Base-by-base conservation (phyloP, 768 basidiomycete genomes). In the Psilocybe azurescens region DNA sequence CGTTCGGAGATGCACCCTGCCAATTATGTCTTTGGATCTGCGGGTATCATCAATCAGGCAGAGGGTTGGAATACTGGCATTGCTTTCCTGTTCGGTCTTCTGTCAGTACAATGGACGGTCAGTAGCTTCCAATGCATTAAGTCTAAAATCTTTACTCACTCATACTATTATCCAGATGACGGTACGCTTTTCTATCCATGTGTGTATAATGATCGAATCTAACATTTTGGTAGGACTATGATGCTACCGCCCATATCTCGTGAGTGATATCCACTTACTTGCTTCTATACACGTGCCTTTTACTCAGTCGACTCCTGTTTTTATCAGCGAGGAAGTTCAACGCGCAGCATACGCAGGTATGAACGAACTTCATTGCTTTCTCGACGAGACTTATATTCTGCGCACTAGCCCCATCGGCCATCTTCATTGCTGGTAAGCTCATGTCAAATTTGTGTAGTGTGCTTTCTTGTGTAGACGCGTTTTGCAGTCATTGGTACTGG, bases 31-130 rank as follows among this genome's bases (percentile, higher is more conserved):
- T 97, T 96, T 67, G 91, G 91, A 13, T 80, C 86, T 28, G 81
- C 73, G 3, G 91, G 91, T n/a, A 72, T 93, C 54, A 75, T 86
- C 51, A 97, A 97, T 72, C 84, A 88, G 67, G 89, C 93, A 0
- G 91, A 92, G 30, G 93, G 89, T 61, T 89, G 87, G 84, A 89
- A 87, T 65, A 84, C 82, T 44, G 94, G 94, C 0, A 78, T 96
- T 48, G 89, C 93, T 0, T 94, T 95, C 78, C 77, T 94, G 20
- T 89, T 97, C 66, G 94, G 94, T 28, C 75, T 95, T 54, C 80
- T 95, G 30, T 90, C 88, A 60, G 94, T 96, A 20, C 93, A 94
- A 72, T 94, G 93, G 91, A 93, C 91, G 66, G 89, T 92, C 67
- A 36, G 88, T 77, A 29, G 29, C 28, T 52, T 49, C 24, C 20